These are phyloP conservation scores for Lentinula guzmanii DNA, from an alignment of 768 basidiomycete genomes.

Conservation along the genomic window DNA sequence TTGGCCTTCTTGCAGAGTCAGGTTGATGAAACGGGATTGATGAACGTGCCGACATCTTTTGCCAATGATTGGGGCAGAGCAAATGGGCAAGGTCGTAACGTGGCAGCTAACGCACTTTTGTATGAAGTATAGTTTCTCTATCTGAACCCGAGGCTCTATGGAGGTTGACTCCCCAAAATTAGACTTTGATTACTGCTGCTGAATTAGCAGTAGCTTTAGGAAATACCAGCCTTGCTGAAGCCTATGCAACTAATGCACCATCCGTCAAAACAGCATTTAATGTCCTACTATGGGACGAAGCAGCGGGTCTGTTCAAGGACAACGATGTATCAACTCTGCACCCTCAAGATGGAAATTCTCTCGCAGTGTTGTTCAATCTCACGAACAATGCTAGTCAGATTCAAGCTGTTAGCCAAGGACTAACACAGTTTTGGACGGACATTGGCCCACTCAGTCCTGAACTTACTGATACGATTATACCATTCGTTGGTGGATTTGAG, in stretches of 20 bases:
- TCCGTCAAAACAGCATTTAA: slow-evolving; percentile 36
- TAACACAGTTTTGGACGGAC: slow-evolving; percentile 42
- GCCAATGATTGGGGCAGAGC: slow-evolving; percentile 45
- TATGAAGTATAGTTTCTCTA: slow-evolving; percentile 29
- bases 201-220: slow-evolving; percentile 27
- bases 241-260: slow-evolving; percentile 27
- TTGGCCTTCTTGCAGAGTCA: slow-evolving; percentile 34
- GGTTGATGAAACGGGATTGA: slow-evolving; percentile 30
- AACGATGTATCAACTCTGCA: slow-evolving; percentile 34
- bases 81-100: slow-evolving; percentile 39
- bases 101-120: slow-evolving; percentile 29
- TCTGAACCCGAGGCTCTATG: not conserved
- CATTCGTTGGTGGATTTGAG: slow-evolving; percentile 48
- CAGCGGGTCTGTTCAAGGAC: slow-evolving; percentile 40
- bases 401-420: slow-evolving; percentile 33
- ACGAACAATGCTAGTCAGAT: slow-evolving; percentile 33
- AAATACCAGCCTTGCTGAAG: slow-evolving; percentile 14
- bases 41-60: slow-evolving; percentile 32
- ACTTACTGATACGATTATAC: slow-evolving; percentile 44
- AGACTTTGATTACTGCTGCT: slow-evolving; percentile 29
- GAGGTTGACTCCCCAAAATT: not conserved
- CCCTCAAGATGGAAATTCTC: slow-evolving; percentile 46
- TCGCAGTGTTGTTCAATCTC: slow-evolving; percentile 38
- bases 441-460: slow-evolving; percentile 43
- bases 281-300: slow-evolving; percentile 35